Evolutionary conservation across 2,329 filamentous ascomycete genomes (phyloP).

Genomic region (Emergomyces orientalis): DNA sequence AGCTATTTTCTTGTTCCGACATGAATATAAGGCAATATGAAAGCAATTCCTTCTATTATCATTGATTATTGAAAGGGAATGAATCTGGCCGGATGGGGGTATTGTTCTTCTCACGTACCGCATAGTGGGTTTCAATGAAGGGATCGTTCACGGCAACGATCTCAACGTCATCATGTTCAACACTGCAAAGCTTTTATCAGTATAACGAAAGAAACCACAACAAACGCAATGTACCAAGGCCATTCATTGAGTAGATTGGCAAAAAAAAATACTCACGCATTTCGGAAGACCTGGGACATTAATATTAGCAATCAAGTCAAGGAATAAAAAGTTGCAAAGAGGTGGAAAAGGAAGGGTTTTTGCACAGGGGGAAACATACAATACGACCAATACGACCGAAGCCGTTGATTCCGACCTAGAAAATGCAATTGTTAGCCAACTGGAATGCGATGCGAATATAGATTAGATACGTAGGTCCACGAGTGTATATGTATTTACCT

Average conservation of each 20-base stretch:
- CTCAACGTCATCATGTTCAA: slow-evolving; percentile 81
- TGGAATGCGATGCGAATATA: background rate
- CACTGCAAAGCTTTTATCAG: slow-evolving; percentile 33
- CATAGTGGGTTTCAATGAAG: slow-evolving; percentile 97
- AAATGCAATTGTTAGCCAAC: slow-evolving; percentile 28
- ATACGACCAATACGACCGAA: slow-evolving; percentile 99
- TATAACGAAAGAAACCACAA: background rate
- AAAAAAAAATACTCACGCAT: slow-evolving; percentile 58
- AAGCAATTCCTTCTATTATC: too few relatives aligned
- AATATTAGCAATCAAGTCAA: slow-evolving; percentile 20
- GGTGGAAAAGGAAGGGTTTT: slow-evolving; percentile 1
- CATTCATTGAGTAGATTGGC: background rate
- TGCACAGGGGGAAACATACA: slow-evolving; percentile 41
- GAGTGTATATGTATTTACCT: too few relatives aligned
- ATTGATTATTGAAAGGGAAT: too few relatives aligned
- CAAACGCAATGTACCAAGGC: too few relatives aligned
- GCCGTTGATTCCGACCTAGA: slow-evolving; percentile 96
- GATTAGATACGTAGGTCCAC: too few relatives aligned
- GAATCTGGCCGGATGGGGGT: too few relatives aligned
- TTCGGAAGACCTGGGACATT: slow-evolving; percentile 68
- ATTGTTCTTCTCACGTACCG: slow-evolving; percentile 56
- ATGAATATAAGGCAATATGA: too few relatives aligned
- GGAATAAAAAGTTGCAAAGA: slow-evolving; percentile 3
- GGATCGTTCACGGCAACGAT: slow-evolving; percentile 98
- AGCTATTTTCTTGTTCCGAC: background rate